A percentile compares a stretch with the other conserved stretches of the same genome.
phyloP scores from a whole-genome alignment of 1,139 yeast species.

The Yamadazyma buinensis region DNA sequence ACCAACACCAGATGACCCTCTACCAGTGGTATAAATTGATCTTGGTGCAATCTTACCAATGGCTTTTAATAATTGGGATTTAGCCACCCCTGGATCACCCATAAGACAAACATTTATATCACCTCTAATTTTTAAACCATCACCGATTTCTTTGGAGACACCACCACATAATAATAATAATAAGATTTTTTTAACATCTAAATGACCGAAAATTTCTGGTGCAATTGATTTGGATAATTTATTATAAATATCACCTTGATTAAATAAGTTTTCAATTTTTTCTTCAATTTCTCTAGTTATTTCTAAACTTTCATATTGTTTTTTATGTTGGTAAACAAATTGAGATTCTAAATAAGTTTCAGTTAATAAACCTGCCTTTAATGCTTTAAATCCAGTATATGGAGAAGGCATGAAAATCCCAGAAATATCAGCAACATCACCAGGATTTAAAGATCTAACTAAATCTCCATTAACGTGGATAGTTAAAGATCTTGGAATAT shows the following conservation, averaged over 20 bases:
- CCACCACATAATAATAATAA: constrained; percentile 88
- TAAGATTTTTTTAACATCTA: constrained; percentile 89
- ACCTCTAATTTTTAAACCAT: constrained; percentile 96
- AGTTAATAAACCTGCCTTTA: constrained; percentile 87
- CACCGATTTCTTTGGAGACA: constrained; percentile 90
- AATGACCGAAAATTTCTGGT: constrained; percentile 94
- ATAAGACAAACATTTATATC: constrained; percentile 93
- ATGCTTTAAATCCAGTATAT: constrained; percentile 90
- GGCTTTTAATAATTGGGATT: constrained; percentile 90
- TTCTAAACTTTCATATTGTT: constrained; percentile 70
- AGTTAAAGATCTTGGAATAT: constrained; percentile 84
- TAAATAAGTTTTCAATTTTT: constrained; percentile 48
- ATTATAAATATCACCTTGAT: constrained; percentile 70
- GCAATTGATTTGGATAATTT: constrained; percentile 88
- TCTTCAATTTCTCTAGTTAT: constrained; percentile 54
- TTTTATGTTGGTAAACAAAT: constrained; percentile 79
- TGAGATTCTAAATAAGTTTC: constrained; percentile 94
- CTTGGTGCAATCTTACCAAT: constrained; percentile 93
- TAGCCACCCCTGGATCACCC: constrained; percentile 99
- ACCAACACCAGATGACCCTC: constrained; percentile 99
- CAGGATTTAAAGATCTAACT: constrained; percentile 86
- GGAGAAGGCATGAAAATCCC: constrained; percentile 95
- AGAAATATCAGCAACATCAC: constrained; percentile 88
- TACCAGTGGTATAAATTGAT: constrained; percentile 96
- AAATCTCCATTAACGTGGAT: constrained; percentile 87